Conservation (phyloP, 1,139 yeast genomes). For the Diutina sp. region DNA sequence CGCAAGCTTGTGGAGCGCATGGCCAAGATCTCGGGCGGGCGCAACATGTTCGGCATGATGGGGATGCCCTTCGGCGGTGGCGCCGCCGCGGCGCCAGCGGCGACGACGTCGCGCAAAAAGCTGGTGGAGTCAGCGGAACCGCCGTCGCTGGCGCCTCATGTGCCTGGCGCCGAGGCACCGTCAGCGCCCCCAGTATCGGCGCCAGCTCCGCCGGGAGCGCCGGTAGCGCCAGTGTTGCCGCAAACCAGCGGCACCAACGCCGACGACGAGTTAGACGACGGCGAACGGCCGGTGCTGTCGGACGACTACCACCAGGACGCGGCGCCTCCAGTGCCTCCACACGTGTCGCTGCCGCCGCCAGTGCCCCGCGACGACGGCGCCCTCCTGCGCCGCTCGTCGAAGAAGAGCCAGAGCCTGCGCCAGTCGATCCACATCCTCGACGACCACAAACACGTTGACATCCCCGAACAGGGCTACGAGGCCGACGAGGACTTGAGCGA, state of each 20-base stretch:
- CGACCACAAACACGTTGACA: neutral
- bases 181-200: neutral
- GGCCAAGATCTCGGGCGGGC: constrained; percentile 92
- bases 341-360: neutral
- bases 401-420: neutral
- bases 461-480: constrained; percentile 26
- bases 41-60: constrained; percentile 80
- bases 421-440: neutral
- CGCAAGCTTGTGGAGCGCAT: constrained; percentile 79
- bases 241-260: neutral
- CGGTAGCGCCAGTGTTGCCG: neutral
- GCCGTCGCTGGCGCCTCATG: neutral
- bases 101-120: constrained; percentile 18
- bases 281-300: neutral
- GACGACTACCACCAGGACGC: neutral
- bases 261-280: neutral
- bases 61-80: constrained; percentile 51
- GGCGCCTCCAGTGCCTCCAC: neutral
- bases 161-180: neutral
- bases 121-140: constrained; percentile 5
- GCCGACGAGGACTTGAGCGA: constrained; percentile 38
- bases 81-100: constrained; percentile 10
- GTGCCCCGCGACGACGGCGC: neutral
- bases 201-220: neutral
- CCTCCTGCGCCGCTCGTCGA: neutral